Percentiles rank a stretch among this genome's conserved stretches.
Evolutionary conservation across 345 rosid species (phyloP).

Genomic region (Linum trigynum): DNA sequence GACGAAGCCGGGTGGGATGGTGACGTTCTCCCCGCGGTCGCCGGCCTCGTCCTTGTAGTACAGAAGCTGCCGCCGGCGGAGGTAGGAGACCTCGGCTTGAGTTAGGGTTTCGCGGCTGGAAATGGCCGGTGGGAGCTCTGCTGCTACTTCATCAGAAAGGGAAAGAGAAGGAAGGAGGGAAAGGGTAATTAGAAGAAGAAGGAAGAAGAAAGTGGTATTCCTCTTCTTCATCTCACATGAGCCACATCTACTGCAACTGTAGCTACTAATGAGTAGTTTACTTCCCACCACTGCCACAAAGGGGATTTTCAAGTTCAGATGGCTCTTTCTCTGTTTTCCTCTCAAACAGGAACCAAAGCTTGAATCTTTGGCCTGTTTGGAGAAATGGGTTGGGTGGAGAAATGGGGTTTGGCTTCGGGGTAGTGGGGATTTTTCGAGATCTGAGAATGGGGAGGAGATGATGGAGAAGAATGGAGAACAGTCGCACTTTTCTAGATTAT

Average conservation of each 20-base stretch:
- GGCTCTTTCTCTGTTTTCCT: too few relatives aligned
- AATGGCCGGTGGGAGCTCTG: conserved; percentile 13
- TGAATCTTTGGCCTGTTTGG: not conserved
- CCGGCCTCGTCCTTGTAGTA: conserved; percentile 80
- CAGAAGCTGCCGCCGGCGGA: conserved; percentile 79
- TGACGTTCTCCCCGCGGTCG: conserved; percentile 70
- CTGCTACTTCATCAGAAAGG: conserved; percentile 20
- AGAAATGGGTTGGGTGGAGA: too few relatives aligned
- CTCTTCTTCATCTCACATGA: conserved; percentile 71
- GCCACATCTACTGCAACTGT: conserved; percentile 22
- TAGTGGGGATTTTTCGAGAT: not conserved
- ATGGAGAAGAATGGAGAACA: too few relatives aligned
- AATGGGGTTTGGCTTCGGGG: too few relatives aligned
- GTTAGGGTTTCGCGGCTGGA: conserved; percentile 36
- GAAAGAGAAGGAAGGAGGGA: conserved; percentile 4
- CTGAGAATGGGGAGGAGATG: not conserved
- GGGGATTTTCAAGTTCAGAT: conserved; percentile 13
- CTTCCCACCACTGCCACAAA: too few relatives aligned
- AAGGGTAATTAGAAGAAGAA: conserved; percentile 15
- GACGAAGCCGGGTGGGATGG: conserved; percentile 57
- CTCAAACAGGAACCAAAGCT: not conserved
- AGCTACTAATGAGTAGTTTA: too few relatives aligned
- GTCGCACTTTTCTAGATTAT: too few relatives aligned
- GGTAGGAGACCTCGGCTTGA: conserved; percentile 45
- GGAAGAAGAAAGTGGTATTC: conserved; percentile 20